Conservation (phyloP, 2,329 filamentous ascomycete genomes). For the Pestalotiopsis sp. region DNA sequence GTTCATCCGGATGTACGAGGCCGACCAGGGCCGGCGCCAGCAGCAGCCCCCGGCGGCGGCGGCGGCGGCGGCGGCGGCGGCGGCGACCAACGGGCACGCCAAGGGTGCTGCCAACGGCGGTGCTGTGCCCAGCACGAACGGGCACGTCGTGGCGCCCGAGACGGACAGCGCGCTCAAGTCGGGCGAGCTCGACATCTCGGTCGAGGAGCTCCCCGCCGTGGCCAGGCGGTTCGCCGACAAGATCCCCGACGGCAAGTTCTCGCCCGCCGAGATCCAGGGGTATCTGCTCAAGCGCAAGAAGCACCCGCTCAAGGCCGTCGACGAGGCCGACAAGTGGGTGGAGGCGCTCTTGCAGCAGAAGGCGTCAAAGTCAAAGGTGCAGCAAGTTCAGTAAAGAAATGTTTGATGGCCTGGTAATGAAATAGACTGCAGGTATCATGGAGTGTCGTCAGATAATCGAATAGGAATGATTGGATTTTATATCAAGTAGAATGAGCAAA, state of each 20-base stretch:
- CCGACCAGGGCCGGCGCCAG: slow-evolving; percentile 32
- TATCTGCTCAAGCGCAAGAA: slow-evolving; percentile 66
- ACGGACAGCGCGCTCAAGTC: slow-evolving; percentile 18
- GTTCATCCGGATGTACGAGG: slow-evolving; percentile 64
- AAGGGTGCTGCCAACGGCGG: background rate
- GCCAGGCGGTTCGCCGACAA: slow-evolving; percentile 52
- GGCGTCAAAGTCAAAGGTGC: slow-evolving; percentile 48
- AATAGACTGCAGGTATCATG: background rate
- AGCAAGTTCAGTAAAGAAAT: slow-evolving; percentile 46
- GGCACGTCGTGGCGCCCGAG: slow-evolving; percentile 17
- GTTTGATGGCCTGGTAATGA: background rate
- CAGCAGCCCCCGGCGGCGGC: slow-evolving; percentile 7
- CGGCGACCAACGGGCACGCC: background rate
- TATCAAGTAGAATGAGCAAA: too few relatives aligned
- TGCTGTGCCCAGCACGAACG: slow-evolving; percentile 2
- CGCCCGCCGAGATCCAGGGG: slow-evolving; percentile 66
- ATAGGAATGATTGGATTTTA: too few relatives aligned
- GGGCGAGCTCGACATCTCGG: slow-evolving; percentile 34
- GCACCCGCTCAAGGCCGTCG: slow-evolving; percentile 55
- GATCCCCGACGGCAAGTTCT: slow-evolving; percentile 41
- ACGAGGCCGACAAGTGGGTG: slow-evolving; percentile 57
- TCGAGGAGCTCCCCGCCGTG: slow-evolving; percentile 45
- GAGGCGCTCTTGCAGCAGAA: slow-evolving; percentile 53
- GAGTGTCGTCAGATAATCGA: too few relatives aligned
- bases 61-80: slow-evolving; percentile 3